These are phyloP conservation scores for Umbilicus rupestris DNA, from an alignment of 164 flowering plant species.

Conservation along the genomic window DNA sequence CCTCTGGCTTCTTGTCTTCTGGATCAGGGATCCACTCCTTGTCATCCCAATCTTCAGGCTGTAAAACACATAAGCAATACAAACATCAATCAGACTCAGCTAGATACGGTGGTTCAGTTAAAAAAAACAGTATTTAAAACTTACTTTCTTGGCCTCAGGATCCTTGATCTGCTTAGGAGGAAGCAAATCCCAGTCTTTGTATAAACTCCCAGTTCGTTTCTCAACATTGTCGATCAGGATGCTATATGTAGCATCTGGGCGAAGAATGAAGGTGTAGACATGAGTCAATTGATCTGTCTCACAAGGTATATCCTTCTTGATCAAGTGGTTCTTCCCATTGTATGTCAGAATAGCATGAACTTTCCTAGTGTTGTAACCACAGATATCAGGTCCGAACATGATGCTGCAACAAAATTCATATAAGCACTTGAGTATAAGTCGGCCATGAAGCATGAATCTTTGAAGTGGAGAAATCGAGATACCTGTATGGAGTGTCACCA, in stretches of 20 bases:
- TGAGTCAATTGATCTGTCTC: slow-evolving; percentile 89
- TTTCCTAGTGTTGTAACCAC: slow-evolving; percentile 85
- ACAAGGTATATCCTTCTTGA: slow-evolving; percentile 91
- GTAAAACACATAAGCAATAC: slow-evolving; percentile 7
- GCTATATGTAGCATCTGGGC: slow-evolving; percentile 88
- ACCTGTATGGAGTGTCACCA: slow-evolving; percentile 42
- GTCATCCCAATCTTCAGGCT: slow-evolving; percentile 99
- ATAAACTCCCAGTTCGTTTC: slow-evolving; percentile 76
- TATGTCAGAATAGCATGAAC: slow-evolving; percentile 76
- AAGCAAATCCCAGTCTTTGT: slow-evolving; percentile 82
- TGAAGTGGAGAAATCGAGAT: no score
- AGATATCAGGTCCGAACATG: slow-evolving; percentile 97
- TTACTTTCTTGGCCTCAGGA: slow-evolving; percentile 85
- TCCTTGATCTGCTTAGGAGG: slow-evolving; percentile 87
- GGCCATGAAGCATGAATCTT: no score
- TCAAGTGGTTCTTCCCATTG: slow-evolving; percentile 56
- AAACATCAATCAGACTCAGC: neutral
- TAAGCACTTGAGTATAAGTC: no score
- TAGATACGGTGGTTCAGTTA: neutral
- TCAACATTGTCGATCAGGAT: slow-evolving; percentile 81
- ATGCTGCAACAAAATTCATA: slow-evolving; percentile 38
- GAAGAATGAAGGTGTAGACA: slow-evolving; percentile 77
- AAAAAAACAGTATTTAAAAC: neutral
- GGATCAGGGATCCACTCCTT: slow-evolving; percentile 82
- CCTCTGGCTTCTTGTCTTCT: slow-evolving; percentile 86